Evolutionary conservation across 495 filamentous ascomycete genomes (phyloP).

Genomic region (Penicillium flavigenum): DNA sequence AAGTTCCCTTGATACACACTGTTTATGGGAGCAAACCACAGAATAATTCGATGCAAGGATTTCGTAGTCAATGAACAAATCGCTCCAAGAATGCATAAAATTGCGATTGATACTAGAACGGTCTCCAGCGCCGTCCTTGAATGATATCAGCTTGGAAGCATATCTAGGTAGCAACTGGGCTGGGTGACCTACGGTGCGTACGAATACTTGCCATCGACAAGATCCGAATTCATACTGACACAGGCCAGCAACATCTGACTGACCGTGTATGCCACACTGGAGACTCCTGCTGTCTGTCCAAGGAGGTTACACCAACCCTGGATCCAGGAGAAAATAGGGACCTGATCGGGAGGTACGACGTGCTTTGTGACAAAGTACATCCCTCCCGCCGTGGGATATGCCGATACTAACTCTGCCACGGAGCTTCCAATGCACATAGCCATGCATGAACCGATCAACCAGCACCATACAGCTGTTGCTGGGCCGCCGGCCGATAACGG

Average conservation of each 20-base stretch:
- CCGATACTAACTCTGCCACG: slow-evolving; percentile 61
- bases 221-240: slow-evolving; percentile 56
- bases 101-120: slow-evolving; percentile 57
- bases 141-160: slow-evolving; percentile 12
- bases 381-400: slow-evolving; percentile 62
- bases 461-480: slow-evolving; percentile 70
- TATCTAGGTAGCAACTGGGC: not conserved
- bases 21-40: slow-evolving; percentile 76
- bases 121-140: slow-evolving; percentile 60
- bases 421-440: slow-evolving; percentile 66
- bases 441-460: slow-evolving; percentile 68
- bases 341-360: slow-evolving; percentile 56
- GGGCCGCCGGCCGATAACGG: slow-evolving; percentile 66
- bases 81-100: slow-evolving; percentile 58
- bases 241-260: slow-evolving; percentile 59
- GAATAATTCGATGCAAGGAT: slow-evolving; percentile 59
- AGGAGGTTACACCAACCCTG: slow-evolving; percentile 64
- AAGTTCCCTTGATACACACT: slow-evolving; percentile 37
- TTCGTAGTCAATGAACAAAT: slow-evolving; percentile 68
- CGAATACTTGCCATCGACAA: slow-evolving; percentile 43
- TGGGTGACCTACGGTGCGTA: slow-evolving; percentile 44
- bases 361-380: slow-evolving; percentile 67
- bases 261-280: slow-evolving; percentile 56
- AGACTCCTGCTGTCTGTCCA: slow-evolving; percentile 59
- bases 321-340: slow-evolving; percentile 59